Conservation (phyloP, 2,329 filamentous ascomycete genomes). For the Fusarium sp. region DNA sequence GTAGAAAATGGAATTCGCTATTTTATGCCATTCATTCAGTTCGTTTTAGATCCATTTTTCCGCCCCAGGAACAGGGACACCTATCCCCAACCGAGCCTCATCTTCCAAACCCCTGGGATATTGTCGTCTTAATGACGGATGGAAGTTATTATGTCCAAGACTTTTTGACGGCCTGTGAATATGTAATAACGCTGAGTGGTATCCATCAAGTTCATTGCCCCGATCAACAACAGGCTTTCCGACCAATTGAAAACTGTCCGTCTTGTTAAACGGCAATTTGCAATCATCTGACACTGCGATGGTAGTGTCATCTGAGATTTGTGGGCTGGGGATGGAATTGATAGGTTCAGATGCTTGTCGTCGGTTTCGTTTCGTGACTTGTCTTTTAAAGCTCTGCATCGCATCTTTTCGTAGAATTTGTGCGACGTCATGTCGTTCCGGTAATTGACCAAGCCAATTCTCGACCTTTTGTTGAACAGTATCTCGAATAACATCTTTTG, state of each 20-base stretch:
- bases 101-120: neutral
- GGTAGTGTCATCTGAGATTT: neutral
- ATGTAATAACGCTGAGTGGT: neutral
- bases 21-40: neutral
- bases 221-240: neutral
- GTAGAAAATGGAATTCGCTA: neutral
- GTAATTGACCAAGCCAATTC: neutral
- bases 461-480: neutral
- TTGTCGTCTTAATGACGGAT: neutral
- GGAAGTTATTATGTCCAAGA: neutral
- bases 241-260: neutral
- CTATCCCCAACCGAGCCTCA: neutral
- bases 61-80: neutral
- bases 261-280: neutral
- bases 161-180: neutral
- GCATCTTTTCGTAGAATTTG: neutral
- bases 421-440: neutral
- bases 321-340: neutral
- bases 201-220: neutral
- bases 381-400: neutral
- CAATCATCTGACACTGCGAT: neutral
- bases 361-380: neutral
- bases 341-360: neutral
- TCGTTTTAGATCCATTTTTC: too few species aligned
- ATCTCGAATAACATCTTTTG: neutral